Conservation (phyloP, 495 filamentous ascomycete species). For the Entonaema liquescens region DNA sequence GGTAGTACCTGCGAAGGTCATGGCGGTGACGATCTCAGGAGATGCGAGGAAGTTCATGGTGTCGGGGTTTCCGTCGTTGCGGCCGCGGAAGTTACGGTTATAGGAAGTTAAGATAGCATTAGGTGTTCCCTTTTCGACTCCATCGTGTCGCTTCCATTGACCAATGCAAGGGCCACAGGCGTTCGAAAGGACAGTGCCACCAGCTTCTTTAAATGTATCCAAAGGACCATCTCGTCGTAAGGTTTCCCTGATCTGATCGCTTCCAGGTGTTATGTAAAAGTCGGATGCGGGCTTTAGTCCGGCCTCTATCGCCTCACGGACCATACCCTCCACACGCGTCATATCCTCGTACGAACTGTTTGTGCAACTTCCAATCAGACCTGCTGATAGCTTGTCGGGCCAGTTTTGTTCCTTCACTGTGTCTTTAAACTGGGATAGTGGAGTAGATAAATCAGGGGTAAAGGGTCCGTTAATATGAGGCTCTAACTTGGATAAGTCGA, state of each 20-base stretch:
- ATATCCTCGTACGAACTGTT: conserved; percentile 99
- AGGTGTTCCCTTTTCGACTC: conserved; percentile 78
- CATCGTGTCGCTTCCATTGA: conserved; percentile 94
- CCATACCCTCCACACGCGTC: conserved; percentile 89
- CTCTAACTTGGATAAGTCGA: conserved; percentile 88
- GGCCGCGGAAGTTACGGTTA: conserved; percentile 97
- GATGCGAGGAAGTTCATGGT: conserved; percentile 99
- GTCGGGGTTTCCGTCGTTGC: conserved; percentile 93
- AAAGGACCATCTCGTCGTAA: conserved; percentile 87
- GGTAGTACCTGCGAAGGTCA: conserved; percentile 89
- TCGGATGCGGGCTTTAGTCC: conserved; percentile 87
- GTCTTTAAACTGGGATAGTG: conserved; percentile 85
- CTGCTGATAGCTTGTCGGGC: conserved; percentile 89
- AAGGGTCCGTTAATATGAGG: conserved; percentile 98
- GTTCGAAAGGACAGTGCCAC: conserved; percentile 90
- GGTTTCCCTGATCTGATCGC: conserved; percentile 95
- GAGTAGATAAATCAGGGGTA: conserved; percentile 93
- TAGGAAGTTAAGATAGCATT: conserved; percentile 98
- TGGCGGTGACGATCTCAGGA: conserved; percentile 94
- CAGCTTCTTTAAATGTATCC: conserved; percentile 84
- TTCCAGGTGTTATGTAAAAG: conserved; percentile 96
- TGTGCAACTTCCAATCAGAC: conserved; percentile 96
- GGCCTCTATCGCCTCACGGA: conserved; percentile 86
- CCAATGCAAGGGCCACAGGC: conserved; percentile 96
- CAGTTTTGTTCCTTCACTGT: conserved; percentile 84